phyloP scores from a whole-genome alignment of 148 eudicot genomes.

The Vaccinium darrowii region DNA sequence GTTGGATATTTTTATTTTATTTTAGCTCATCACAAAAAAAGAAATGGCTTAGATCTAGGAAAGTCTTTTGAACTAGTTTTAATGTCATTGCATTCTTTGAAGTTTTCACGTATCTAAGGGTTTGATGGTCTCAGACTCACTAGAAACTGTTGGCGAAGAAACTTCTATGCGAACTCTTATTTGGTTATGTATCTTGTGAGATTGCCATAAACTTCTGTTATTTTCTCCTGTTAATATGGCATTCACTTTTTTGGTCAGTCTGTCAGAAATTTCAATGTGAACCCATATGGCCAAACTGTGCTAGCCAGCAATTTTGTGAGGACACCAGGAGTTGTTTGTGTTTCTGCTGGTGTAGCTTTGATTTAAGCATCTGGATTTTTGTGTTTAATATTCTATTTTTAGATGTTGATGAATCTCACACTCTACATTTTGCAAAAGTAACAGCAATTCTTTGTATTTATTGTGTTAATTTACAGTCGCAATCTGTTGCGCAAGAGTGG shows the following conservation, averaged over 20 bases:
- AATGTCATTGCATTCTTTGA: not conserved
- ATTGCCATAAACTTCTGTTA: not conserved
- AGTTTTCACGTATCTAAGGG: not conserved
- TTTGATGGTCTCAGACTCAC: not conserved
- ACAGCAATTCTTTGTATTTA: not conserved
- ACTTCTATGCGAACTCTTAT: not conserved
- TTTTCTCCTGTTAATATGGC: not conserved
- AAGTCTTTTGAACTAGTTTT: conserved; percentile 1
- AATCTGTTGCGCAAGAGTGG: not conserved
- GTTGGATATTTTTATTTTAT: not conserved
- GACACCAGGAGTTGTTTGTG: not conserved
- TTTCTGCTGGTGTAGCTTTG: not conserved
- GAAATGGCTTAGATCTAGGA: not conserved
- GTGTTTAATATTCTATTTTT: not conserved
- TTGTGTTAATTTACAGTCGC: not conserved
- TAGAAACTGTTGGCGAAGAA: not conserved
- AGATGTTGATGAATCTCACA: not conserved
- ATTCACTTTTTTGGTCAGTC: not conserved
- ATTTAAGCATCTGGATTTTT: not conserved
- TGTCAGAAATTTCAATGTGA: not conserved
- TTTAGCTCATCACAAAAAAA: not conserved
- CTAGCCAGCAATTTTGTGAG: not conserved
- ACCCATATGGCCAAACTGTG: not conserved
- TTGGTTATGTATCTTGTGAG: conserved; percentile 2
- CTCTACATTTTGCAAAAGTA: not conserved